Evolutionary conservation across 2,329 filamentous ascomycete genomes (phyloP), one percentile per base, ranked within the genome.

Genomic region (Clarireedia monteithiana): DNA sequence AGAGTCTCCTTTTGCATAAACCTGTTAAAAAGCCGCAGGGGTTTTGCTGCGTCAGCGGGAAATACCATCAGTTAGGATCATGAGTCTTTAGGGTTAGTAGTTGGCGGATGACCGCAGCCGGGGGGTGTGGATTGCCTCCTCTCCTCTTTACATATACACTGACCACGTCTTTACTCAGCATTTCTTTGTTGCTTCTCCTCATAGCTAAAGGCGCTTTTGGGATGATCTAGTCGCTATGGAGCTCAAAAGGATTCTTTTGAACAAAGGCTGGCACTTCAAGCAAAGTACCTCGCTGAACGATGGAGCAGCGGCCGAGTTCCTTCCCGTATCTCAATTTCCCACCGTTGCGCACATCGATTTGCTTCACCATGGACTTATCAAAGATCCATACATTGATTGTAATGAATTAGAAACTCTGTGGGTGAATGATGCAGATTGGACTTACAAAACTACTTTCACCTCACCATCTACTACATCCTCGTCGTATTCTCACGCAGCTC

Each of bases 311-410:
- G 53, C 51, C n/a, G 39, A 52, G 6, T 64, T 49, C 23, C 60
- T 64, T 4, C 60, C 63, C 2, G 62, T 64, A 2, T 55, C 64
- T 17, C 63, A 65, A 57, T 85, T 85, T 67, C 83, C 83, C 0
- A 85, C 83, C 53, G 82, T 85, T 51, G 73, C 85, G 26, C 83
- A 86, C 65, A 75, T 86, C 20, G 83, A 86, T 66, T 75, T 86
- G 23, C 70, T 85, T 6, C 75, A 81, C 58, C 78, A 85, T 66
- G 71, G 73, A 30, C 69, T 82, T 53, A 79, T 80, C 50, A 68
- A 72, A 5, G 77, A 86, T 63, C 82, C 82, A 0, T 84, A 82
- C 62, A 66, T 81, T 17, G 79, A 82, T 54, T 75, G 81, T 60
- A 85, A 86, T 62, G 83, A 86, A 64, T 69, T 82, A 9, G 72